Conservation (phyloP, 2,329 filamentous ascomycete genomes). For the Balansia obtecta region DNA sequence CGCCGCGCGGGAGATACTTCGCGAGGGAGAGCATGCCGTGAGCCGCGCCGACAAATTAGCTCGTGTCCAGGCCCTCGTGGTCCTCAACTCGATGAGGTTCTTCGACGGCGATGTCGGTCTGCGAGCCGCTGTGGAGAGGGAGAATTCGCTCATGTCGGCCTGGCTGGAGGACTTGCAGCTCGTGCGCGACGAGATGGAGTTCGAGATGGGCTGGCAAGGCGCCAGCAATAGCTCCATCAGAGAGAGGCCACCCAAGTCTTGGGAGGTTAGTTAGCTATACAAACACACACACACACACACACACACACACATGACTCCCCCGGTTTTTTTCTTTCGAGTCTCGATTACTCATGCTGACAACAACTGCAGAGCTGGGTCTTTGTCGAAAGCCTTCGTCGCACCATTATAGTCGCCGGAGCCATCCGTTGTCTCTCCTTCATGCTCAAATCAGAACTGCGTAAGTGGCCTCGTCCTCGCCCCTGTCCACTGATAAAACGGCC, state of each 20-base stretch:
- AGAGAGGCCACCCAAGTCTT: slow-evolving; percentile 25
- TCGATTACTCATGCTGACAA: background rate
- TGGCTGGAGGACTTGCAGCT: slow-evolving; percentile 25
- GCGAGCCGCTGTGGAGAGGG: slow-evolving; percentile 27
- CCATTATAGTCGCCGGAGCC: slow-evolving; percentile 20
- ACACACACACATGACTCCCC: background rate
- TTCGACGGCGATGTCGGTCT: slow-evolving; percentile 31
- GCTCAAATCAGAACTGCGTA: slow-evolving; percentile 21
- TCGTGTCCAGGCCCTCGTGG: slow-evolving; percentile 28
- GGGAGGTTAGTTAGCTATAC: too few relatives aligned
- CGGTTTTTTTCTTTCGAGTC: background rate
- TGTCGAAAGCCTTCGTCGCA: slow-evolving; percentile 28
- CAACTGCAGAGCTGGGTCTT: slow-evolving; percentile 26
- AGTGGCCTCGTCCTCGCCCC: slow-evolving; percentile 1
- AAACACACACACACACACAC: background rate
- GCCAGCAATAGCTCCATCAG: slow-evolving; percentile 9
- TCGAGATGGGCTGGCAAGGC: slow-evolving; percentile 11
- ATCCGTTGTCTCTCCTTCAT: slow-evolving; percentile 22
- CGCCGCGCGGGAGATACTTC: slow-evolving; percentile 23
- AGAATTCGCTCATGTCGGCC: slow-evolving; percentile 20
- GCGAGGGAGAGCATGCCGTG: slow-evolving; percentile 18
- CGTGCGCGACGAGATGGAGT: slow-evolving; percentile 22
- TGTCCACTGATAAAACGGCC: background rate
- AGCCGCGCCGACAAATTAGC: slow-evolving; percentile 27
- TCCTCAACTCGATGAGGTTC: slow-evolving; percentile 29